Conservation (phyloP, 495 filamentous ascomycete species). For the Xylaria intraflava region DNA sequence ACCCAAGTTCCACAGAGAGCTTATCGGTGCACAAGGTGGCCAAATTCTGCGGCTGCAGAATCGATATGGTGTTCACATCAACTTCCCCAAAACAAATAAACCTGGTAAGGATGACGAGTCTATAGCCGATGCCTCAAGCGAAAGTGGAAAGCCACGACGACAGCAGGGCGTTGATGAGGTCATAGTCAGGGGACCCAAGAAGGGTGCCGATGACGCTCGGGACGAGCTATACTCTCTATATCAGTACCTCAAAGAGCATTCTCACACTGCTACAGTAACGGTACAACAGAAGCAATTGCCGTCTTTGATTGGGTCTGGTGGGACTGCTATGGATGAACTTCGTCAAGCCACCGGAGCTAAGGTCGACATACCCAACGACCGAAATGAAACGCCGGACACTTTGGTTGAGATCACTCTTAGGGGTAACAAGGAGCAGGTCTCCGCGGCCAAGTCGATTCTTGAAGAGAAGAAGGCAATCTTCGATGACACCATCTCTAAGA, state of each 20-base stretch:
- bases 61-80: conserved; percentile 85
- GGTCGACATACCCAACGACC: conserved; percentile 76
- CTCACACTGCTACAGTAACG: conserved; percentile 65
- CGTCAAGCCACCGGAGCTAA: conserved; percentile 73
- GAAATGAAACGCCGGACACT: conserved; percentile 50
- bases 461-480: conserved; percentile 77
- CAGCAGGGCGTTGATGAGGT: conserved; percentile 87
- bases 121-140: conserved; percentile 61
- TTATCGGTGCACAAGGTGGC: conserved; percentile 82
- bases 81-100: conserved; percentile 74
- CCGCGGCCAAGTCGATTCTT: conserved; percentile 79
- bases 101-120: conserved; percentile 60
- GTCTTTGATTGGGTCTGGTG: conserved; percentile 81
- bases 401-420: conserved; percentile 80
- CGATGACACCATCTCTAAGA: conserved; percentile 76
- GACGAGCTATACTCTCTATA: conserved; percentile 81
- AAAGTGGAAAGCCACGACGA: conserved; percentile 59
- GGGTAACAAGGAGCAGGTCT: conserved; percentile 84
- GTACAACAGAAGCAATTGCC: conserved; percentile 85
- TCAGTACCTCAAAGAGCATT: conserved; percentile 82
- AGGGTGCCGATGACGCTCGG: conserved; percentile 82
- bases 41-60: conserved; percentile 90
- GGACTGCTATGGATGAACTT: conserved; percentile 83
- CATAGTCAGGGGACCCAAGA: conserved; percentile 79
- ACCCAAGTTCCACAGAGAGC: conserved; percentile 75